Evolutionary conservation across 1,139 yeast species (phyloP).

Genomic region (Scheffersomyces insectosa): DNA sequence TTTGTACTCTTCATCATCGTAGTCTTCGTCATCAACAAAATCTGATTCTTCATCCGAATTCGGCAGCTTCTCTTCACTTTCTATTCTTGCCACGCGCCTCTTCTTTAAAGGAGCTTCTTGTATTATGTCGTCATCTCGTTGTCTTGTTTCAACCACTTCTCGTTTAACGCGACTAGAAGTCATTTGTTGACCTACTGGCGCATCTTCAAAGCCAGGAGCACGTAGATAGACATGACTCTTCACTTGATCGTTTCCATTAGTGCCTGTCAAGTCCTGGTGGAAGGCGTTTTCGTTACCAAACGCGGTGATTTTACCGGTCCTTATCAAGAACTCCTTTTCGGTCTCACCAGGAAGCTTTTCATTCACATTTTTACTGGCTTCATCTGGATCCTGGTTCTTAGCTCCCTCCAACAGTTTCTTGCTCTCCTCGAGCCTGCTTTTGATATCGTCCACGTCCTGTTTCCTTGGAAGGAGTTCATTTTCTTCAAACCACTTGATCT

Average conservation of each 20-base stretch:
- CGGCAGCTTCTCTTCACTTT: slow-evolving; percentile 10
- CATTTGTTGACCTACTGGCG: slow-evolving; percentile 1
- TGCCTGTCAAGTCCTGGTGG: slow-evolving; percentile 18
- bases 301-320: slow-evolving; percentile 94
- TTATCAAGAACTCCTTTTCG: slow-evolving; percentile 73
- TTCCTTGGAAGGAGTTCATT: slow-evolving; percentile 55
- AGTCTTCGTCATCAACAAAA: slow-evolving; percentile 10
- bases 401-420: slow-evolving; percentile 19
- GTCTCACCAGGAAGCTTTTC: slow-evolving; percentile 63
- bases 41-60: slow-evolving; percentile 6
- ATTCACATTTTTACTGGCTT: slow-evolving; percentile 1
- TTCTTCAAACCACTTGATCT: slow-evolving; percentile 52
- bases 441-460: slow-evolving; percentile 69
- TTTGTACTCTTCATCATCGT: slow-evolving; percentile 9
- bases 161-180: not conserved
- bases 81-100: not conserved
- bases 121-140: slow-evolving; percentile 12
- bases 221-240: slow-evolving; percentile 36
- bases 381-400: slow-evolving; percentile 6
- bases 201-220: slow-evolving; percentile 37
- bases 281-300: slow-evolving; percentile 75
- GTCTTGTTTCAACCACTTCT: slow-evolving; percentile 7
- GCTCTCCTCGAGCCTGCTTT: slow-evolving; percentile 46
- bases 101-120: slow-evolving; percentile 2
- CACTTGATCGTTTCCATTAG: slow-evolving; percentile 10